A percentile compares a stretch with the other conserved stretches of the same genome.
Evolutionary conservation across 139 green algal genomes (phyloP).

Genomic region (Klebsormidium nitens): DNA sequence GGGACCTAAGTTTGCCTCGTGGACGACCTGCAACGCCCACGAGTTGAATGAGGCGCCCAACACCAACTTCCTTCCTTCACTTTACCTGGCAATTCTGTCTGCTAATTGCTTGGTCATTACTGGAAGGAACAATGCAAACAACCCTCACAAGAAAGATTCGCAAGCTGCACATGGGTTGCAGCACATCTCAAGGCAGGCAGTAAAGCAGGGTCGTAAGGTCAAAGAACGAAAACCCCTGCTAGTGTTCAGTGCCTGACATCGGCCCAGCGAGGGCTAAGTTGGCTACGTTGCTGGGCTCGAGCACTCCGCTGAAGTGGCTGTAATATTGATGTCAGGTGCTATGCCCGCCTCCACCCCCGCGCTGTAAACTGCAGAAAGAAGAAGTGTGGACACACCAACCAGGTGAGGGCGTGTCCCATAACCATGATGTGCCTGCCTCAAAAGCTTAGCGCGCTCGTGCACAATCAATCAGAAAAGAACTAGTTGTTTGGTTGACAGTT

Average conservation of each 20-base stretch:
- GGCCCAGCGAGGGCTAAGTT: too few species aligned
- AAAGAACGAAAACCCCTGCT: too few species aligned
- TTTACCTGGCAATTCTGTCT: too few species aligned
- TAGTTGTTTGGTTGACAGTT: background rate
- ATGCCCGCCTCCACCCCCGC: constrained; percentile 94
- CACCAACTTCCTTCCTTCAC: constrained; percentile 6
- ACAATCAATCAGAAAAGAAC: background rate
- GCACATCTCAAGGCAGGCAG: too few species aligned
- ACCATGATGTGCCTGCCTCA: constrained; percentile 3
- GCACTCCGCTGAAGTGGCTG: too few species aligned
- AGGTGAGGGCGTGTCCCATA: constrained; percentile 33
- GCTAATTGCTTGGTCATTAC: too few species aligned
- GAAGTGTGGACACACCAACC: constrained; percentile 82
- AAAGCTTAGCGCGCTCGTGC: background rate
- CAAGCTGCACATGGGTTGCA: too few species aligned
- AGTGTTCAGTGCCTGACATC: too few species aligned
- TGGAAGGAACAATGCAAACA: too few species aligned
- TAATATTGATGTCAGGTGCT: constrained; percentile 72
- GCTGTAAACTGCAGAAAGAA: constrained; percentile 97
- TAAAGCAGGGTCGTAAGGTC: too few species aligned
- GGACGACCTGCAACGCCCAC: background rate
- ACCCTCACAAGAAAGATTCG: too few species aligned
- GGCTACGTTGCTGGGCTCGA: too few species aligned
- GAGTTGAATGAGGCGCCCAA: constrained; percentile 26
- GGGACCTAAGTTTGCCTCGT: constrained; percentile 32